Evolutionary conservation across 1,139 yeast genomes (phyloP).

Genomic region (Blastobotrys buckinghamii): DNA sequence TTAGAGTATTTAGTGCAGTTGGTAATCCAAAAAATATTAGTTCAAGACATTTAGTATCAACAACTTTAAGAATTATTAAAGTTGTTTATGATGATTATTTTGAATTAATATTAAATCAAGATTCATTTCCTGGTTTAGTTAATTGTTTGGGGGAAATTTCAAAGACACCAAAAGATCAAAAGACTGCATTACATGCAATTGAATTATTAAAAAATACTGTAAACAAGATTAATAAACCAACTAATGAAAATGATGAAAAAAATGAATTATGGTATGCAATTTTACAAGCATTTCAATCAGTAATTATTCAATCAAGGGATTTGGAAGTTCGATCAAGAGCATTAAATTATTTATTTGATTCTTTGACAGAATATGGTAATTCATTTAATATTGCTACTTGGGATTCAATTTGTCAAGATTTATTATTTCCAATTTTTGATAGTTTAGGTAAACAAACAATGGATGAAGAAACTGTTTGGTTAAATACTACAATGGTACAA

Average conservation of each 20-base stretch:
- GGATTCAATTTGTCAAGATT: slow-evolving; percentile 70
- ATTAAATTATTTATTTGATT: slow-evolving; percentile 72
- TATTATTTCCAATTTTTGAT: slow-evolving; percentile 85
- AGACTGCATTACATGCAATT: slow-evolving; percentile 70
- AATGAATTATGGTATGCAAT: slow-evolving; percentile 62
- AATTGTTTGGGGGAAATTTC: slow-evolving; percentile 73
- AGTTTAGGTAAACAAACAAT: slow-evolving; percentile 63
- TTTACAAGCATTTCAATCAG: slow-evolving; percentile 76
- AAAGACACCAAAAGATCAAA: slow-evolving; percentile 78
- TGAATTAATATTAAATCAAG: slow-evolving; percentile 62
- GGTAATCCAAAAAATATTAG: slow-evolving; percentile 31
- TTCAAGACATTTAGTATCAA: not conserved
- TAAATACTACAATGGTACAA: slow-evolving; percentile 92
- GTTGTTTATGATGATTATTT: slow-evolving; percentile 54
- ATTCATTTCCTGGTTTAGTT: slow-evolving; percentile 70
- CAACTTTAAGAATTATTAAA: slow-evolving; percentile 3
- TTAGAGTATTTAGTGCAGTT: slow-evolving; percentile 66
- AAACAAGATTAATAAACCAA: slow-evolving; percentile 39
- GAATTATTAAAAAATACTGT: slow-evolving; percentile 67
- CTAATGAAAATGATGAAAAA: slow-evolving; percentile 17
- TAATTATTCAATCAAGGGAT: slow-evolving; percentile 91
- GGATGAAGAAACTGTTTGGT: slow-evolving; percentile 90
- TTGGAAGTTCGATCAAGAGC: slow-evolving; percentile 92
- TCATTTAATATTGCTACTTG: slow-evolving; percentile 72
- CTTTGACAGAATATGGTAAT: slow-evolving; percentile 71